phyloP scores from a whole-genome alignment of 129 eudicot genomes.

The Helianthus tuberosus region DNA sequence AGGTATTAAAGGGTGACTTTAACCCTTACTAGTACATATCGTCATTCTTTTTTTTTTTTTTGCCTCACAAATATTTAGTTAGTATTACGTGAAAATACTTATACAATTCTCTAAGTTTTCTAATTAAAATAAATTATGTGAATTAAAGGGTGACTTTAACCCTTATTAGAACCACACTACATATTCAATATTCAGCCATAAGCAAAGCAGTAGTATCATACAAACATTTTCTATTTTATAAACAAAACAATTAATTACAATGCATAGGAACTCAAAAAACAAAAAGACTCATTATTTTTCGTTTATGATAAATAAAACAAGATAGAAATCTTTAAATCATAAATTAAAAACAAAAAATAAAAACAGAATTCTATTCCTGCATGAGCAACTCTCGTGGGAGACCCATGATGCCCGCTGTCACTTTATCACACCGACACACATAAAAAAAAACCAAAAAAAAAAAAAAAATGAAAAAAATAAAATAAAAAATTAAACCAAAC shows the following conservation, averaged over 20 bases:
- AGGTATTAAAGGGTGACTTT: too few relatives aligned
- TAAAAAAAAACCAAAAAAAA: background rate
- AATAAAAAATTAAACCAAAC: constrained; percentile 26
- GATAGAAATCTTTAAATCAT: constrained; percentile 19
- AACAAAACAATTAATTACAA: constrained; percentile 30
- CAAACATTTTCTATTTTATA: constrained; percentile 21
- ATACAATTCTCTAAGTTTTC: too few relatives aligned
- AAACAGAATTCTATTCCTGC: constrained; percentile 25
- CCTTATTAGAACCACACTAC: background rate
- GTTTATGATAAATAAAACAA: constrained; percentile 25
- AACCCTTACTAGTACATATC: too few relatives aligned
- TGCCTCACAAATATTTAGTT: too few relatives aligned
- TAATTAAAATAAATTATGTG: too few relatives aligned
- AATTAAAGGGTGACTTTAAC: too few relatives aligned
- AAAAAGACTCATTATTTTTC: constrained; percentile 25
- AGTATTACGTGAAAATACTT: too few relatives aligned
- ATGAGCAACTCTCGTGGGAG: constrained; percentile 27
- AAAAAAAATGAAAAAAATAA: too few relatives aligned
- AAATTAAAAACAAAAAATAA: constrained; percentile 13
- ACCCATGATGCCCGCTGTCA: constrained; percentile 41
- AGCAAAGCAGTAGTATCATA: background rate
- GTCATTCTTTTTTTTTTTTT: too few relatives aligned
- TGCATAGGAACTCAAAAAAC: background rate
- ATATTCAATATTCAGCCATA: background rate
- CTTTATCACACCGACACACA: constrained; percentile 42